Evolutionary conservation across 352 stramenopile genomes (phyloP), one percentile per base, ranked within the genome.

Genomic region (Phytophthora melonis): DNA sequence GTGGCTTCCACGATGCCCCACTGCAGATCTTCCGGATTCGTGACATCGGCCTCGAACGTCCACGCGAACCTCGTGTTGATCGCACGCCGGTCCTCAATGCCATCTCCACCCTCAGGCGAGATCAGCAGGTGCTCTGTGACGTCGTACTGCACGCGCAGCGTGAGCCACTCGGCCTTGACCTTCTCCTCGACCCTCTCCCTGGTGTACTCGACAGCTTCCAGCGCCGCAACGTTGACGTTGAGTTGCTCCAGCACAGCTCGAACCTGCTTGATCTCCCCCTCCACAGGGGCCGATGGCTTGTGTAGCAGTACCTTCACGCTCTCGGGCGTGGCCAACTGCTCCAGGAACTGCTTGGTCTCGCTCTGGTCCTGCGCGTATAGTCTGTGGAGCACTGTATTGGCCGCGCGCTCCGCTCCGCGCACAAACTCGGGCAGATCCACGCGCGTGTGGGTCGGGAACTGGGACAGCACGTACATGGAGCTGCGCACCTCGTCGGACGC

Each of bases 31-130:
- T 78, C 73, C 0, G 77, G 50, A 0, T 74, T 66, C 9, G 74
- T 89, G 50, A 92, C 82, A 45, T 85, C 78, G 3, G 82, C 77
- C 67, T 88, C 82, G 45, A 91, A 91, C 9, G 80, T 87, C 84
- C 84, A 91, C 56, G 39, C 55, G 65, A 91, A 90, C 34, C 64
- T 50, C 56, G 80, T 89, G 47, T 89, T 80, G 10, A 88, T 76
- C 1, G 61, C 81, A 50, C 73, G 71, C 65, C 72, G 70, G 63
- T 89, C 82, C 16, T 87, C 74, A 50, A 91, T 87, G 7, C 64
- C 62, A 2, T 70, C 18, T 64, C 66, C 65, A 1, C 68, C 66
- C 16, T 65, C 55, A 1, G 65, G 52, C 9, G 19, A 58, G 0
- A 82, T 14, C 23, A 78, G 41, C 36, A 90, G 59, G 56, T 90